Base-by-base conservation (phyloP, 768 basidiomycete genomes). In the Boletus sensibilis region DNA sequence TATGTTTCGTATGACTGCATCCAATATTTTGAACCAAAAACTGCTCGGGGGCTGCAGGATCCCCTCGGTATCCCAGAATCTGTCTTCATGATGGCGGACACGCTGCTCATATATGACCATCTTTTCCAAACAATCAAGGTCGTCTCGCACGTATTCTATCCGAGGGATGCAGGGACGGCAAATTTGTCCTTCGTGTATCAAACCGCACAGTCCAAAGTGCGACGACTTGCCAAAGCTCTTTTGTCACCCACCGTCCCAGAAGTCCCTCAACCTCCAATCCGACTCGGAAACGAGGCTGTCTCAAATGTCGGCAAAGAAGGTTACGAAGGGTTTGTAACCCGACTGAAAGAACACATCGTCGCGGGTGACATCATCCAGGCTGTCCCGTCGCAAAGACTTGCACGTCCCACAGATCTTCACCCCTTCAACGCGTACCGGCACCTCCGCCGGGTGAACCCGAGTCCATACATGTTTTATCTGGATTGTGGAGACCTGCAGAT, bases 351-450 rank as follows among this genome's bases (percentile, higher is more conserved):
- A 67, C 94, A 93, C 69, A 97, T 99, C 53, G 79, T 98, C 54
- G 90, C 88, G 18, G 97, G 97, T 29, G 95, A 99, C 74, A 98
- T 99, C 67, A 98, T 99, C 62, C 97, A 99, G 73, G 97, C 97
- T 2, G 97, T 99, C 8, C 97, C 97, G 9, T 95, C 93, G 11
- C 97, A 98, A 71, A 81, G 95, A 29, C 78, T 98, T 31, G 77
- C 91, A 14, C 83, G 93, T 34, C 88, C 90, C 35, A 98, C 97
- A 0, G 71, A 81, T 20, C 77, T 99, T 20, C 94, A 98, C 70
- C 96, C 97, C 2, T 99, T 99, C 80, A 99, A 98, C 75, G 94
- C 88, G 8, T 99, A 98, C 69, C 81, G 97, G 48, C 90, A 92
- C 52, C 80, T 99, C 43, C 87, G 97, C 43, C 88, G 95, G 65